These are phyloP conservation scores for Psidium friedrichsthalianum DNA, from an alignment of 345 rosid genomes.

Conservation along the genomic window DNA sequence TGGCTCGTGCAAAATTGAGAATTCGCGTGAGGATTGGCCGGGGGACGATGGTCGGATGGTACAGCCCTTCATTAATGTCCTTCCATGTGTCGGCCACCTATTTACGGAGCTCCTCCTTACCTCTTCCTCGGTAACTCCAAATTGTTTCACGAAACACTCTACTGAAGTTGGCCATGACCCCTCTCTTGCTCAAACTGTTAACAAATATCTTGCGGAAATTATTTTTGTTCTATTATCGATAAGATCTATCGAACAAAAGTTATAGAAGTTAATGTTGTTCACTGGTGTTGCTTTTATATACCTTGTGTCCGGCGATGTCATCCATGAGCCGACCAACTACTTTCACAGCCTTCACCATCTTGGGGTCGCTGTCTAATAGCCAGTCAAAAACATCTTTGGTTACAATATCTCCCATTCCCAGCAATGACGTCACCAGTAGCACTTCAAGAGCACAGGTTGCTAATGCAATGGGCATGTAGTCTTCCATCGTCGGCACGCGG, in stretches of 20 bases:
- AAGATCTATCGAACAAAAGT: neutral
- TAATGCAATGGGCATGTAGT: neutral
- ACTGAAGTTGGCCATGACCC: neutral
- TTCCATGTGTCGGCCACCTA: too few species aligned
- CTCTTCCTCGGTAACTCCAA: neutral
- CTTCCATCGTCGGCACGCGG: neutral
- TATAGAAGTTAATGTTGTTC: neutral
- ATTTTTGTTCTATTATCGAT: neutral
- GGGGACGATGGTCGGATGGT: too few species aligned
- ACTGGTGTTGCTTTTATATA: neutral
- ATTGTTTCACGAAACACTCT: neutral
- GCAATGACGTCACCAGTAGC: neutral
- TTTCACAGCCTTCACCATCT: neutral
- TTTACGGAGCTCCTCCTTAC: neutral
- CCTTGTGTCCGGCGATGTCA: neutral
- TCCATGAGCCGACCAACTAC: neutral
- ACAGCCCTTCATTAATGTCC: too few species aligned
- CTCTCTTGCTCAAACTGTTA: neutral
- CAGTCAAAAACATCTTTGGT: neutral
- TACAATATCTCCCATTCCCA: neutral
- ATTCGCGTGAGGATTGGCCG: too few species aligned
- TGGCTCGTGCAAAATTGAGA: too few species aligned
- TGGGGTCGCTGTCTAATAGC: neutral
- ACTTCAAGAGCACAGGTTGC: too few species aligned
- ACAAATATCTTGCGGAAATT: neutral